Evolutionary conservation across 2,329 filamentous ascomycete genomes (phyloP), one percentile per base, ranked within the genome.

Genomic region (Ceratocystis alfenasii): DNA sequence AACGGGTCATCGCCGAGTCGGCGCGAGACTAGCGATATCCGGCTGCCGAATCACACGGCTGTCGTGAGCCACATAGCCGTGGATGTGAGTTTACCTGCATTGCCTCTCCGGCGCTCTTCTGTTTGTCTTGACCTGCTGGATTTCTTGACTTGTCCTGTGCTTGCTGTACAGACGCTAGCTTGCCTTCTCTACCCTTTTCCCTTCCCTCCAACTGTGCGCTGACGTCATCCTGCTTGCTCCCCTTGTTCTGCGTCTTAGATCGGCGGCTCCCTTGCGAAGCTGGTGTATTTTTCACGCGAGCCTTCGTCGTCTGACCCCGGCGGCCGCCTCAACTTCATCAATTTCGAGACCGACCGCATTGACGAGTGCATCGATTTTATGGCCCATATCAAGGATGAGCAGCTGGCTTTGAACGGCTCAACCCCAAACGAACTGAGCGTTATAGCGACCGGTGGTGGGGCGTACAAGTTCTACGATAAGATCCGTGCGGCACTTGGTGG

Each of bases 31-130:
- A 91, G 90, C 73, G 94, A 96, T 74, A 99, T 99, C 71, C 83
- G 94, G n/a, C 79, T 99, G 68, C 94, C 94, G 33, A 94, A 97
- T 75, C 94, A 99, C 76, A 96, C 90, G 12, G 88, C 89, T 10
- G 87, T 96, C 7, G 93, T 99, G 70, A 96, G 91, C 78, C 94
- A 99, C 79, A 90, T 99, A 71, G 94, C 94, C 64, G 87, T 96
- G 68, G 94, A 99, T 81, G 91, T 95, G 81, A 76, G 88, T 80
- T 68, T 63, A 61, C 68, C 66, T 67, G 69, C 59, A 63, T 36
- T 68, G 55, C 22, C 12, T 50, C 64, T 15, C 50, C 10, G 50
- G 50, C 28, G 10, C 45, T 15, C 22, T 60, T 33, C 55, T 53
- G 12, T 62, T 64, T 62, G 20, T 62, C 60, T 41, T 71, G 65